Base-by-base conservation (phyloP, 257 asterid species). In the Knoxia roxburghii region DNA sequence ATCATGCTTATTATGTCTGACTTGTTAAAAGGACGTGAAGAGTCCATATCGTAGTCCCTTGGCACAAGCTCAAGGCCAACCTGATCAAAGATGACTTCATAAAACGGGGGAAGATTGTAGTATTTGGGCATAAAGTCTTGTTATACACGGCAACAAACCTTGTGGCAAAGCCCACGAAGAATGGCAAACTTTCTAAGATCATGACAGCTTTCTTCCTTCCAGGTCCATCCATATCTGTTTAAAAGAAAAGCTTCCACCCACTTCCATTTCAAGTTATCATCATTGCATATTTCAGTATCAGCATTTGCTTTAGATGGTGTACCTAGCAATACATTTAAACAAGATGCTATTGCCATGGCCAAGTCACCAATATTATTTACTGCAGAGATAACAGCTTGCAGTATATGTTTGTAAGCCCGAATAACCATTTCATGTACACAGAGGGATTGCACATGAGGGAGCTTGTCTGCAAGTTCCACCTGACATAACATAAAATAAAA, bases 381-480 rank as follows among this genome's bases (percentile, higher is more conserved):
- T 26, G 86, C 84, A 8, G 93, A 86, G 65, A 88, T 61, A 66
- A 84, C 89, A 41, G 93, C 93, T 68, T 81, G 88, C 79, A 88
- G 65, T 65, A 88, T 82, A 74, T 86, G 96, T 69, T 88, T 86
- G 74, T 78, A 88, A 64, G 96, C 93, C 74, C 96, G 88, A 82
- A 86, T 89, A 76, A 88, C 80, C 96, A 88, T 88, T 80, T 88
- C 96, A 48, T 88, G 96, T 60, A 84, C 76, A 73, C 96, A 88
- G 68, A 88, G 90, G 71, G 96, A 88, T 81, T 82, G 96, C 52
- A 88, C 93, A 73, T 86, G 96, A 53, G 93, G 93, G 35, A 86
- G 90, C 84, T 84, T 88, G 76, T 86, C 90, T 23, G 93, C 82
- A 72, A 88, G 96, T 82, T 88, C 89, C 65, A 88, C 96, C 96